Evolutionary conservation across 1,139 yeast species (phyloP), one percentile per base, ranked within the genome.

Genomic region (Petasospora fabianii): DNA sequence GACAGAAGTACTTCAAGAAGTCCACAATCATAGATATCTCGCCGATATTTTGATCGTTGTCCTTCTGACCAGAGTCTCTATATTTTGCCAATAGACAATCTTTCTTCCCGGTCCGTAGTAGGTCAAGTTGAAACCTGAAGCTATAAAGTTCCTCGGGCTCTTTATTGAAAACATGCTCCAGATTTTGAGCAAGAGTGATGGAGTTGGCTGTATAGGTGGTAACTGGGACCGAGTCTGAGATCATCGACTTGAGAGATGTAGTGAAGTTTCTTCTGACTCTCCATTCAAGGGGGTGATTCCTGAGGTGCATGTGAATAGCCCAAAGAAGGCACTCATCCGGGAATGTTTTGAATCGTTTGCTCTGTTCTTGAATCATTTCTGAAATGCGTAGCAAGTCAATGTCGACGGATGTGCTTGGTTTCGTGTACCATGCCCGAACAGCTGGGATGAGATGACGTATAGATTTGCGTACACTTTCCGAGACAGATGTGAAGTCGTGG

Each of bases 391-490:
- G 7, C 8, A 49, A 33, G 15, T 46, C 47, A 3, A 49, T 11
- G 18, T 34, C 41, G 8, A 44, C 45, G 4, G 47, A 34, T 3
- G 39, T 28, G 20, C 13, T 20, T 3, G 34, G 30, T 16, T 44
- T 46, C 13, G 49, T 22, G 22, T 36, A 38, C 40, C 44, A 44
- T 4, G 54, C 50, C 24, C 46, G 51, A 4, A 42, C 35, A 24
- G 46, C 36, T 1, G 49, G 44, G 3, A 50, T 32, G 15, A 49
- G 33, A 26, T 50, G 50, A 1, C 20, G 38, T 32, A 20, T 34
- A 19, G 24, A 35, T 35, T 14, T 20, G 30, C 40, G 24, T 46
- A 46, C 11, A n/a, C 27, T 4, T 24, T 27, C 12, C 34, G 41
- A 27, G 34, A 40, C 19, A 27, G 18, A 14, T 26, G 34, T 24